Percentiles rank a stretch among this genome's conserved stretches.
phyloP scores from a whole-genome alignment of 73 alveolate species.

The Paramecium sonneborni region DNA sequence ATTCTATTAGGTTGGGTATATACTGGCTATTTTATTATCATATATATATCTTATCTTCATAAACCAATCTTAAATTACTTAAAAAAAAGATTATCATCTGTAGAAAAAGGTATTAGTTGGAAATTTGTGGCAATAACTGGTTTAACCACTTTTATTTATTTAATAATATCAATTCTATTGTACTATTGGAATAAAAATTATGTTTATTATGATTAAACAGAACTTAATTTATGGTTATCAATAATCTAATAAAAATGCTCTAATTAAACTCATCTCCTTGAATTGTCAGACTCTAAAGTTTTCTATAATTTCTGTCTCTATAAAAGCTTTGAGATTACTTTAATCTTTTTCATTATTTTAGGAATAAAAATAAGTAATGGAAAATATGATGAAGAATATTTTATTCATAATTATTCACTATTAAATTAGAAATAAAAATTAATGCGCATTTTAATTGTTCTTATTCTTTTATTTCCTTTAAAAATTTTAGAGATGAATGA shows the following conservation, averaged over 20 bases:
- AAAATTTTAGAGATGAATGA: neutral
- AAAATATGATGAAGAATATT: neutral
- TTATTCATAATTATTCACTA: neutral
- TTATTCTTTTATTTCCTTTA: neutral
- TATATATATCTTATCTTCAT: neutral
- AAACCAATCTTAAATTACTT: neutral
- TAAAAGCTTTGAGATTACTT: neutral
- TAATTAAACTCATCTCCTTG: neutral
- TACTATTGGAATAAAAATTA: neutral
- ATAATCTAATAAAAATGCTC: neutral
- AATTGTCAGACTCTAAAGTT: neutral
- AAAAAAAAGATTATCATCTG: neutral
- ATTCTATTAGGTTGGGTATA: conserved; percentile 59
- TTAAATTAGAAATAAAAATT: neutral
- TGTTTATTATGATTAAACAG: neutral
- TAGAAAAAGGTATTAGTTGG: neutral
- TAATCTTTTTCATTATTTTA: neutral
- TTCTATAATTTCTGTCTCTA: neutral
- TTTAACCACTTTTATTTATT: neutral
- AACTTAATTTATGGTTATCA: neutral
- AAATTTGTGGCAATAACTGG: neutral
- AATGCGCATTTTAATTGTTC: neutral
- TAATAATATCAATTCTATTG: neutral
- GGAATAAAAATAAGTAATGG: neutral
- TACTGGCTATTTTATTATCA: neutral